Evolutionary conservation across 306 rosid genomes (phyloP), one percentile per base, ranked within the genome.

Genomic region (Spatholobus suberectus): DNA sequence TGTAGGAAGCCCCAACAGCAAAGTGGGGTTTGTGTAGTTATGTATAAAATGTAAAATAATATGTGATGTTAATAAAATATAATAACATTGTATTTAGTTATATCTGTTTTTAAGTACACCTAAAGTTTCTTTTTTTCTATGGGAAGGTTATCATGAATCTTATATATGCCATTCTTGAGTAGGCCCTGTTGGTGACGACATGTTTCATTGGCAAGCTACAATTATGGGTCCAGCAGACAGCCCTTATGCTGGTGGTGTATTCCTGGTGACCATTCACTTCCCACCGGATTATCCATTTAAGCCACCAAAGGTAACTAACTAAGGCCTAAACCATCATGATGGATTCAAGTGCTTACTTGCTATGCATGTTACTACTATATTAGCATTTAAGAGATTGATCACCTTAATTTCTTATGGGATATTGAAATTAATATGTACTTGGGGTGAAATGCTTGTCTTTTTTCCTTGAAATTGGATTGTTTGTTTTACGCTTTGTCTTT

Each of bases 201-300:
- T 89, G 89, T 89, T 89, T 70, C 88, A 89, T 75, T 89, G 91
- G 91, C 89, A 86, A 84, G 91, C 89, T 7, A 84, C 91, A 27
- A 84, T 89, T 47, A 81, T 86, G 85, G 91, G 91, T 65, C 91
- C 89, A 18, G 79, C 73, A 23, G 91, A 89, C 46, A 89, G 91
- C 44, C 91, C 91, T 15, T 89, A 83, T 75, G 85, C 88, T 46
- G 92, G 92, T 4, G 92, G 92, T 65, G 90, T 89, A 67, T 89
- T 89, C 80, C 78, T 86, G 23, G 90, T 89, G 20, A 78, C 69
- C 58, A 86, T 89, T 63, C 86, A 89, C 72, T 89, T 89, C 82
- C 92, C 92, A 32, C 92, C 92, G 5, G 92, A 89, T 82, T 89
- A 89, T 84, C 92, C 92, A 58, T 86, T 89, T 62, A 89, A 89